Percentiles rank a stretch among this genome's conserved stretches.
Evolutionary conservation across 2,329 filamentous ascomycete species (phyloP).

Genomic region (Zymoseptoria passerinii): DNA sequence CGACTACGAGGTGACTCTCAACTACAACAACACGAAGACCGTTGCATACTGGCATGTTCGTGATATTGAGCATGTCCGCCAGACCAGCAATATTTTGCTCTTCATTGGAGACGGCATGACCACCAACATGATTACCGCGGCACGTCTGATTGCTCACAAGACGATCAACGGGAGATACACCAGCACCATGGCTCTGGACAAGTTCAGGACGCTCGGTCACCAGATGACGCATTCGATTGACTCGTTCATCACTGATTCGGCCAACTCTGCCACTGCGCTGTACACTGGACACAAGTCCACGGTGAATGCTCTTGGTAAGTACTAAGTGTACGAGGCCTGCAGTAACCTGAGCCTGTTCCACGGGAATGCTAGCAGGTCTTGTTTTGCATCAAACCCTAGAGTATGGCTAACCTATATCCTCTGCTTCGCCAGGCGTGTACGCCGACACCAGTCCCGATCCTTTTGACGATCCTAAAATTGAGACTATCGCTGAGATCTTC

Average conservation of each 20-base stretch:
- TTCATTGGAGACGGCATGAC: slow-evolving; percentile 68
- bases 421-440: background rate
- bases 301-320: slow-evolving; percentile 74
- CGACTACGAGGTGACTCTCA: slow-evolving; percentile 66
- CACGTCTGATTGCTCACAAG: slow-evolving; percentile 72
- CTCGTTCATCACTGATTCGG: slow-evolving; percentile 76
- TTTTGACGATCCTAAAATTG: slow-evolving; percentile 80
- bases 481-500: slow-evolving; percentile 73
- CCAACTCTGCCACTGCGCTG: slow-evolving; percentile 73
- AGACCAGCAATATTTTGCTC: slow-evolving; percentile 65
- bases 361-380: too few relatives aligned
- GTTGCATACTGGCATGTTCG: slow-evolving; percentile 70
- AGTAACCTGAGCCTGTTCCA: too few relatives aligned
- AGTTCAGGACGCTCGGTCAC: slow-evolving; percentile 67
- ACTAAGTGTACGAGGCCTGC: slow-evolving; percentile 30
- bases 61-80: slow-evolving; percentile 59
- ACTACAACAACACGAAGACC: slow-evolving; percentile 64
- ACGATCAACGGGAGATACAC: slow-evolving; percentile 79
- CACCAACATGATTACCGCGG: slow-evolving; percentile 56
- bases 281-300: slow-evolving; percentile 79
- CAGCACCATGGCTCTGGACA: slow-evolving; percentile 61
- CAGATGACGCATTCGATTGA: slow-evolving; percentile 85
- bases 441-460: slow-evolving; percentile 63
- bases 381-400: too few relatives aligned
- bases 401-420: background rate